phyloP scores from a whole-genome alignment of 2,329 filamentous ascomycete species.

The Clathrospora elynae region DNA sequence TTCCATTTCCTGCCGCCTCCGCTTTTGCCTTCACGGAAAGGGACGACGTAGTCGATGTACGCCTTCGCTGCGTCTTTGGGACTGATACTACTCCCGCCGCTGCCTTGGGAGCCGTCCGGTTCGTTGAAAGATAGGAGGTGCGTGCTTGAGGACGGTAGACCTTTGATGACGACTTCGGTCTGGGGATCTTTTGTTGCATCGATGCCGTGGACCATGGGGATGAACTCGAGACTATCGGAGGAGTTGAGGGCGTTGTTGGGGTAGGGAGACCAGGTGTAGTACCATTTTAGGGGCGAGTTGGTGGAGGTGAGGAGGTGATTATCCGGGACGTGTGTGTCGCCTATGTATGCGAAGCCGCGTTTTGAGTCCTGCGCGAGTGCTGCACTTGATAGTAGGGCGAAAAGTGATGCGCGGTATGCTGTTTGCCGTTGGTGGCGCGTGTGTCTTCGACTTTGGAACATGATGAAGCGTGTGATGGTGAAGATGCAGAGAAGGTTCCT shows the following conservation, averaged over 20 bases:
- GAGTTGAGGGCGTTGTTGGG: conserved; percentile 59
- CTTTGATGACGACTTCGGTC: conserved; percentile 65
- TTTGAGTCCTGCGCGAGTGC: conserved; percentile 58
- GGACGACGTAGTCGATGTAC: conserved; percentile 75
- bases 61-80: conserved; percentile 67
- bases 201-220: conserved; percentile 80
- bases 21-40: conserved; percentile 61
- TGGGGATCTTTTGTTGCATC: conserved; percentile 47
- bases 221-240: conserved; percentile 66
- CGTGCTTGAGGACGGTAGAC: conserved; percentile 63
- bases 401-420: conserved; percentile 1
- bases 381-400: conserved; percentile 16
- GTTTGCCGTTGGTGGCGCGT: conserved; percentile 6
- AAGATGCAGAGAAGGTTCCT: not conserved
- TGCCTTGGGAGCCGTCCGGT: conserved; percentile 65
- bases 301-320: conserved; percentile 69
- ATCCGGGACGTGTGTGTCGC: conserved; percentile 58
- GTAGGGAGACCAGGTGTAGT: conserved; percentile 75
- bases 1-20: conserved; percentile 59
- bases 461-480: conserved; percentile 3
- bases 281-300: conserved; percentile 73
- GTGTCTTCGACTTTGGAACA: conserved; percentile 1
- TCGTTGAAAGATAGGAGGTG: conserved; percentile 80
- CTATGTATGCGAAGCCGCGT: conserved; percentile 74
- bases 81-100: conserved; percentile 68